These are phyloP conservation scores for Penicillium psychrofluorescens DNA, from an alignment of 495 filamentous ascomycete genomes.

Conservation along the genomic window DNA sequence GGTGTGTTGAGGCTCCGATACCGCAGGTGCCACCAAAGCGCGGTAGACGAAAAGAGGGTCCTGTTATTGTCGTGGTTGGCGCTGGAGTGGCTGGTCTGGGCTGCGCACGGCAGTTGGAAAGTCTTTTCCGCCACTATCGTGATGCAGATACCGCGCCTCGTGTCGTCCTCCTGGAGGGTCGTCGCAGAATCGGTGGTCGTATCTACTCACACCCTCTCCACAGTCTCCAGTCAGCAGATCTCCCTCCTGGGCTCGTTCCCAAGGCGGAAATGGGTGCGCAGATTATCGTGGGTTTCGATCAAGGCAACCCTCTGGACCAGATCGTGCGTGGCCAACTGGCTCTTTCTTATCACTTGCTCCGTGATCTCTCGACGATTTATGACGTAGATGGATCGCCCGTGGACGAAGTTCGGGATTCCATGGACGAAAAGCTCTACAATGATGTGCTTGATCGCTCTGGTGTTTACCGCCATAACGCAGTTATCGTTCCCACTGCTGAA, in stretches of 20 bases:
- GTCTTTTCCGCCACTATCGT: slow-evolving; percentile 69
- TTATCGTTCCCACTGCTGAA: slow-evolving; percentile 63
- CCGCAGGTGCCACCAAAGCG: slow-evolving; percentile 30
- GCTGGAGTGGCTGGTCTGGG: slow-evolving; percentile 89
- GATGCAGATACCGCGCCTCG: slow-evolving; percentile 59
- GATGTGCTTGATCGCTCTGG: slow-evolving; percentile 88
- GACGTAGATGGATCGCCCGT: slow-evolving; percentile 80
- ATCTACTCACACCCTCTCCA: slow-evolving; percentile 86
- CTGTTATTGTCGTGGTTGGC: slow-evolving; percentile 80
- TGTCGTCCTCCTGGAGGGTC: slow-evolving; percentile 80
- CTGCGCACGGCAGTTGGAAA: slow-evolving; percentile 85
- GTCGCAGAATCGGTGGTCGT: slow-evolving; percentile 82
- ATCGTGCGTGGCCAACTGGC: slow-evolving; percentile 87
- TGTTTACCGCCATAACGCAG: slow-evolving; percentile 71
- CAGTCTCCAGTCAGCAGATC: slow-evolving; percentile 42
- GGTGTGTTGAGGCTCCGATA: slow-evolving; percentile 65
- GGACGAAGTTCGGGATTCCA: slow-evolving; percentile 67
- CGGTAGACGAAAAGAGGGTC: slow-evolving; percentile 41
- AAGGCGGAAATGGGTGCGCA: slow-evolving; percentile 96
- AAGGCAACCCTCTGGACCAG: slow-evolving; percentile 86
- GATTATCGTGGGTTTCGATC: slow-evolving; percentile 94
- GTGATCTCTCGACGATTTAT: slow-evolving; percentile 82
- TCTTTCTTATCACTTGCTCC: slow-evolving; percentile 75
- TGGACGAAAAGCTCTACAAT: slow-evolving; percentile 86
- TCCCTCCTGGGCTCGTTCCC: slow-evolving; percentile 48